Base-by-base conservation (phyloP, 1,284 basidiomycete species). In the Moesziomyces aphidis region DNA sequence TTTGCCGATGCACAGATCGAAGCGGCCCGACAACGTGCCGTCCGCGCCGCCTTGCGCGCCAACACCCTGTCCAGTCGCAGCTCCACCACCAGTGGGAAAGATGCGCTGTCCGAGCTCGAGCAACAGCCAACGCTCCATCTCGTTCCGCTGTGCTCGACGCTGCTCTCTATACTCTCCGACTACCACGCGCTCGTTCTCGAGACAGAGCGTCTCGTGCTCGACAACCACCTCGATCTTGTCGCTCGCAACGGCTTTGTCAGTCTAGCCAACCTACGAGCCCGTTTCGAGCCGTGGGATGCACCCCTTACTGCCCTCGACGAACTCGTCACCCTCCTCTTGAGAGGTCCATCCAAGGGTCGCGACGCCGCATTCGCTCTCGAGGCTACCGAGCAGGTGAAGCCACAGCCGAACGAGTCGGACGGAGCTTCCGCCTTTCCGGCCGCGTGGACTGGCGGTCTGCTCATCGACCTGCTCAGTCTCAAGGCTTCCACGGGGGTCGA, bases 391-490 rank as follows among this genome's bases (percentile, higher is more conserved):
- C 44, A 19, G 42, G 11, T 19, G 22, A 36, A 19, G n/a, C 23
- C 19, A 22, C 51, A n/a, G 11, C 46, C 21, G 47, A 39, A 19
- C 43, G 47, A 19, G 44, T 39, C 21, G 47, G 19, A 15, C 39
- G 21, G 21, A 19, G 24, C 22, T 3, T 36, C 44, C 9, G 34
- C 64, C 5, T 64, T 72, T 24, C 71, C 72, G 19, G 23, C 62
- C 23, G 54, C 52, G 2, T 78, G 77, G 77, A 78, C 77, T 11
- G 77, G 77, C 11, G 77, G 77, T 4, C 49, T 71, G 48, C 58
- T 78, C 34, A 66, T 78, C 28, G 73, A 78, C 53, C 57, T 78
- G 49, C 61, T 78, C 45, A 60, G 52, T 39, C 31, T 66, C 13
- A 65, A 61, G 28, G 70, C 74, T 10, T 55, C 58, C 19, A 76